Conservation (phyloP, 371 early-diverging fungal genomes). For the Massospora cicadina region DNA sequence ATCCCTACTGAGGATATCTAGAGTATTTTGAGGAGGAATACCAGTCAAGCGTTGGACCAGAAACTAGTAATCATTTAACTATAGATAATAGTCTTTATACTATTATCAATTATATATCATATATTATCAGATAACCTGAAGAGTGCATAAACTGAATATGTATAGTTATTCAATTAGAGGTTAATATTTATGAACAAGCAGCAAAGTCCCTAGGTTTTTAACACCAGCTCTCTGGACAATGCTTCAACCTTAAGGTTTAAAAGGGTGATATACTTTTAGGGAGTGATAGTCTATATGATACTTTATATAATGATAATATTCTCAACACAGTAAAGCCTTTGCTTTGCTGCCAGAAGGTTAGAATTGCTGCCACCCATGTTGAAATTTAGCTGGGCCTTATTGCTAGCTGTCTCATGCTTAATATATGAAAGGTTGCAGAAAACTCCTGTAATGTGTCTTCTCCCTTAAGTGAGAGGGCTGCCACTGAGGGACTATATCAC, state of each 20-base stretch:
- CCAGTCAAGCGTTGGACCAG: no score
- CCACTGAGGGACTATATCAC: conserved; percentile 55
- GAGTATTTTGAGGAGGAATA: no score
- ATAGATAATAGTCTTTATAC: no score
- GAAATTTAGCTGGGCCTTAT: conserved; percentile 40
- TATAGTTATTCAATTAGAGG: no score
- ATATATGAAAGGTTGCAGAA: conserved; percentile 61
- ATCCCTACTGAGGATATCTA: no score
- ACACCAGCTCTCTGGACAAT: conserved; percentile 52
- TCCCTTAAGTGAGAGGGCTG: conserved; percentile 72
- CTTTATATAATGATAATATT: conserved; percentile 63
- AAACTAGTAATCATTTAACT: no score
- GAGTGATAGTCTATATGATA: conserved; percentile 65
- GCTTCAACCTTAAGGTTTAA: conserved; percentile 56
- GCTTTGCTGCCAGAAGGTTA: conserved; percentile 21
- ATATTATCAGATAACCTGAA: no score
- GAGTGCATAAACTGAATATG: no score
- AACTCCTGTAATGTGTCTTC: conserved; percentile 47
- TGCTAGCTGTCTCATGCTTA: conserved; percentile 49
- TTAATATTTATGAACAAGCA: no score
- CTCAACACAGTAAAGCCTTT: conserved; percentile 45
- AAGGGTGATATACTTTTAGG: conserved; percentile 61
- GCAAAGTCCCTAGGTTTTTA: no score
- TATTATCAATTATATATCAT: no score
- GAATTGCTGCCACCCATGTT: conserved; percentile 7